A percentile compares a stretch with the other conserved stretches of the same genome.
These are phyloP conservation scores for Lachancea dasiensis DNA, from an alignment of 805 yeast genomes.

Conservation along the genomic window DNA sequence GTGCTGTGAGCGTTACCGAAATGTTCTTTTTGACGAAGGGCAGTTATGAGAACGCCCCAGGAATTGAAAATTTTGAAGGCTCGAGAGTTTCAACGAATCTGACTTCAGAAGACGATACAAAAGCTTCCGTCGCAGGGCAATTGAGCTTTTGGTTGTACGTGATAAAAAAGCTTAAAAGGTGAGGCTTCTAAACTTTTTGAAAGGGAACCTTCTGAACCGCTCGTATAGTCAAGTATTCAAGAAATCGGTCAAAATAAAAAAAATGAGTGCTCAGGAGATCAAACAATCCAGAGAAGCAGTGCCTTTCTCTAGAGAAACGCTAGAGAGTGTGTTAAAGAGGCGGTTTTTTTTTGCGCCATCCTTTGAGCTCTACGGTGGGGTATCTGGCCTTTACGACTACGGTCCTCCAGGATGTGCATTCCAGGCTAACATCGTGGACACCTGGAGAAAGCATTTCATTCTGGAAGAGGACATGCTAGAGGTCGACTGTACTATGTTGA, in stretches of 20 bases:
- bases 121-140: background rate
- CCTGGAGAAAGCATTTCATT: conserved; percentile 96
- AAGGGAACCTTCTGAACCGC: conserved; percentile 17
- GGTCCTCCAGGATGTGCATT: conserved; percentile 99
- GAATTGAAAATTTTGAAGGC: conserved; percentile 2
- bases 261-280: conserved; percentile 32
- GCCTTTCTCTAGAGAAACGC: conserved; percentile 71
- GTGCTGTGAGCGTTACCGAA: too few species aligned
- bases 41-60: too few species aligned
- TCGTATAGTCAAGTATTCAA: conserved; percentile 26
- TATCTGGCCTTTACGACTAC: conserved; percentile 93
- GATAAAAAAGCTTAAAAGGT: conserved; percentile 13
- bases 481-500: conserved; percentile 95
- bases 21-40: too few species aligned
- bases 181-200: conserved; percentile 16
- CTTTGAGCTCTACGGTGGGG: conserved; percentile 97
- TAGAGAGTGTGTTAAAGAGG: conserved; percentile 88
- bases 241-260: conserved; percentile 24
- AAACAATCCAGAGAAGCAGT: conserved; percentile 28
- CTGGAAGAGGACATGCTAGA: conserved; percentile 98
- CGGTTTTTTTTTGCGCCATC: conserved; percentile 98
- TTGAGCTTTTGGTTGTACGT: conserved; percentile 1
- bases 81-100: background rate
- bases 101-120: background rate
- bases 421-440: conserved; percentile 91